Base-by-base conservation (phyloP, 495 filamentous ascomycete genomes). In the Aspergillus campestris region DNA sequence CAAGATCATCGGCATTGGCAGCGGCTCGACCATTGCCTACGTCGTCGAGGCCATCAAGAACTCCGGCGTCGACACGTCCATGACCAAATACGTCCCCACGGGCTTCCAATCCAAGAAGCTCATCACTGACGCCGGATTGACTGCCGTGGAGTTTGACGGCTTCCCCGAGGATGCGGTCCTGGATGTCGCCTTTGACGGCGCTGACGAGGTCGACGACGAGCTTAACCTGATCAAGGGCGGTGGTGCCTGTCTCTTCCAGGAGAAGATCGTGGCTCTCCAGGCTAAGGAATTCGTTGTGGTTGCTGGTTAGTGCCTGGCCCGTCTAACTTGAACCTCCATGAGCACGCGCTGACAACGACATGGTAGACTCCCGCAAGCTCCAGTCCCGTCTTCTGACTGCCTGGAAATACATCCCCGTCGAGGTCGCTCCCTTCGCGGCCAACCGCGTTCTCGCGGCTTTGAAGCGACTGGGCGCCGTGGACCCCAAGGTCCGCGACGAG, bases 221-320 rank as follows among this genome's bases (percentile, higher is more conserved):
- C 65, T 98, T 42, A 98, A 97, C 66, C 87, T 89, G 59, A 95
- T 98, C 67, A 98, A 98, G 70, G 92, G 92, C 37, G 92, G 92
- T 11, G 92, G 92, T 36, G 92, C 89, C 27, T 98, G 94, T 65
- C 67, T 96, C 47, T 96, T 94, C 74, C 94, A 97, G 67, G 92
- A 98, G 72, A 98, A 98, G 71, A 71, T 98, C 15, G 91, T 98
- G 10, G 90, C 90, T 3, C 78, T 85, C 30, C 77, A 81, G 44
- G 84, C 90, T 2, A 83, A 79, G 69, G 85, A 89, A 55, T 96
- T 98, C 59, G 79, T 98, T 44, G 92, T 87, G 57, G 94, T 97
- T 43, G 92, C 94, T 30, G 89, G 84, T 86, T 59, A 48, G 71
- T 59, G 12, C 11, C n/a, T 33, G 18, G 1, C 40, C 8, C 27